Conservation (phyloP, 106 monocot genomes). For the Dactylorhiza incarnata region DNA sequence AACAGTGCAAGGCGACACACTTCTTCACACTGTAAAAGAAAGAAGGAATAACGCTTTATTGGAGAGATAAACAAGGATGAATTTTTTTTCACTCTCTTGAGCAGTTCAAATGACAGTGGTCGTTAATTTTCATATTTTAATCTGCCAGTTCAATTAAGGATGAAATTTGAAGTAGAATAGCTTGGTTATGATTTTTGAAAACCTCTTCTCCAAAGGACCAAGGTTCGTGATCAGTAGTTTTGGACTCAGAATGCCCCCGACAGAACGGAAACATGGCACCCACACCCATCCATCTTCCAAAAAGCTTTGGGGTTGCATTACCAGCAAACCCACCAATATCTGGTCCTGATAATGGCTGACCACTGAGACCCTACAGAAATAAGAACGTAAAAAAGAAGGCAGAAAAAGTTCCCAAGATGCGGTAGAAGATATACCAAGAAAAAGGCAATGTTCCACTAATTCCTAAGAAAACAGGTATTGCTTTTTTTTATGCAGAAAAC, state of each 20-base stretch:
- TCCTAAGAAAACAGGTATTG: not conserved
- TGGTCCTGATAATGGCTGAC: constrained; percentile 91
- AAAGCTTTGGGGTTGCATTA: constrained; percentile 68
- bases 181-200: not conserved
- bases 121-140: not conserved
- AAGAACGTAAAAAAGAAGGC: not conserved
- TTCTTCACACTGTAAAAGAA: constrained; percentile 76
- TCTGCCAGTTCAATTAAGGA: not conserved
- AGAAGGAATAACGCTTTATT: not conserved
- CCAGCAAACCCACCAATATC: constrained; percentile 84
- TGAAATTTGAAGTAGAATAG: not conserved
- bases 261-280: constrained; percentile 92
- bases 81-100: not conserved
- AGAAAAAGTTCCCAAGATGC: not conserved
- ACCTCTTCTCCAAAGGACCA: constrained; percentile 96
- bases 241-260: constrained; percentile 75
- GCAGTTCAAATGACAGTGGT: no score
- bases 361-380: constrained; percentile 68
- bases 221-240: constrained; percentile 65
- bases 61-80: not conserved
- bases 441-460: not conserved
- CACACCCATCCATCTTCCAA: constrained; percentile 96
- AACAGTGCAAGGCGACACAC: constrained; percentile 77
- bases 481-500: not conserved
- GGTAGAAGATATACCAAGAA: not conserved